Evolutionary conservation across 2,329 filamentous ascomycete genomes (phyloP).

Genomic region (Aurifilum marmelostoma): DNA sequence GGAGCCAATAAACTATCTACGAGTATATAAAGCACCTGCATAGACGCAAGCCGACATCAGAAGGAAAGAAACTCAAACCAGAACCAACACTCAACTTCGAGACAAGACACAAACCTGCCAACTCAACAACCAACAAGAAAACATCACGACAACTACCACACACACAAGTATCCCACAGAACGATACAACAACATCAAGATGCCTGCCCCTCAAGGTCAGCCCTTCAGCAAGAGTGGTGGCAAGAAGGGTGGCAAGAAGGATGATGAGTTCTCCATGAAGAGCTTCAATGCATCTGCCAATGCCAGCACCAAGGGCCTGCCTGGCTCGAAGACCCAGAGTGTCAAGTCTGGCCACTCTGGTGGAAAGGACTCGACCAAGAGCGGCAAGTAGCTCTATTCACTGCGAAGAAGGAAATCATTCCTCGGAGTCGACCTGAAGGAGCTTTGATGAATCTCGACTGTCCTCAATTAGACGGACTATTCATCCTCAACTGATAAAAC

Average conservation of each 20-base stretch:
- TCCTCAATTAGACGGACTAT: not conserved
- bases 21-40: not conserved
- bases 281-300: conserved; percentile 6
- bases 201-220: not conserved
- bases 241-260: not conserved
- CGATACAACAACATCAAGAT: not conserved
- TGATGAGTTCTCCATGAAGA: not conserved
- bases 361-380: not conserved
- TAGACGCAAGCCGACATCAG: not conserved
- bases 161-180: not conserved
- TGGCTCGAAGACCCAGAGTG: conserved; percentile 7
- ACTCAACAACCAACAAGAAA: not conserved
- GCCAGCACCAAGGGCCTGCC: conserved; percentile 3
- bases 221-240: not conserved
- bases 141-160: not conserved
- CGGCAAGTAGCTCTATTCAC: not conserved
- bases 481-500: not conserved
- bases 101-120: not conserved
- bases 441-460: not conserved
- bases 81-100: not conserved
- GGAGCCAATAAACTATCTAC: not conserved
- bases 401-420: not conserved
- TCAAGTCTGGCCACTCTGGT: not conserved
- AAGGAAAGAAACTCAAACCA: not conserved
- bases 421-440: not conserved